phyloP scores from a whole-genome alignment of 1,284 basidiomycete genomes.

The Ceratobasidium sp. region DNA sequence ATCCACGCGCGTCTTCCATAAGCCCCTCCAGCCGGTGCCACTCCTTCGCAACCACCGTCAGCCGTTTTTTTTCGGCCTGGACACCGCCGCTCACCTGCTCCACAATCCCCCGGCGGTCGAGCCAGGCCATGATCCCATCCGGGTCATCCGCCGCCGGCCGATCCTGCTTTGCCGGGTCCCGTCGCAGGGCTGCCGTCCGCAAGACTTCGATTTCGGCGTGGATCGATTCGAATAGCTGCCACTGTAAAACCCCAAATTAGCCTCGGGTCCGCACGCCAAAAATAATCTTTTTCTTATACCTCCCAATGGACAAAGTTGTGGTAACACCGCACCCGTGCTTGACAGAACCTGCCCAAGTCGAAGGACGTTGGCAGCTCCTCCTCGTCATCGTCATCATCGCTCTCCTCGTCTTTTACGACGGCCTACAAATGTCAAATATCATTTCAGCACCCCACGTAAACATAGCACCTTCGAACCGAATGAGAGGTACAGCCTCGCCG shows the following conservation, averaged over 20 bases:
- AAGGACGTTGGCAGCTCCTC: constrained; percentile 48
- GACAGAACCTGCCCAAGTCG: constrained; percentile 78
- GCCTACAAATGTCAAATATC: not conserved
- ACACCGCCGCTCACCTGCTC: constrained; percentile 54
- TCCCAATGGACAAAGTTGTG: constrained; percentile 87
- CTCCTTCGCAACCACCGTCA: constrained; percentile 28
- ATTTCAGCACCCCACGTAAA: not conserved
- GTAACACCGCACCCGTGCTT: constrained; percentile 68
- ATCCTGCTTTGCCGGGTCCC: constrained; percentile 23
- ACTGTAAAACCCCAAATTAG: constrained; percentile 35
- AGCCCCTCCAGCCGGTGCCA: constrained; percentile 32
- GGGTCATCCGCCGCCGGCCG: constrained; percentile 56
- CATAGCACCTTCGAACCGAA: not conserved
- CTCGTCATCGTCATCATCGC: constrained; percentile 44
- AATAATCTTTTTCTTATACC: constrained; percentile 59
- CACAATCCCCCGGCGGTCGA: constrained; percentile 74
- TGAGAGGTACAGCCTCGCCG: not conserved
- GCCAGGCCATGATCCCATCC: constrained; percentile 80
- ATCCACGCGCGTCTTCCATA: constrained; percentile 31
- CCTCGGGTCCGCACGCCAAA: constrained; percentile 41
- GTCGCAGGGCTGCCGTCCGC: constrained; percentile 38
- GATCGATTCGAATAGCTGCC: constrained; percentile 39
- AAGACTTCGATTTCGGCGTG: constrained; percentile 43
- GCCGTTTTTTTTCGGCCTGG: not conserved
- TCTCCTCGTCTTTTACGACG: constrained; percentile 50